Base-by-base conservation (phyloP, 306 rosid species). In the Citrullus mucosospermus region DNA sequence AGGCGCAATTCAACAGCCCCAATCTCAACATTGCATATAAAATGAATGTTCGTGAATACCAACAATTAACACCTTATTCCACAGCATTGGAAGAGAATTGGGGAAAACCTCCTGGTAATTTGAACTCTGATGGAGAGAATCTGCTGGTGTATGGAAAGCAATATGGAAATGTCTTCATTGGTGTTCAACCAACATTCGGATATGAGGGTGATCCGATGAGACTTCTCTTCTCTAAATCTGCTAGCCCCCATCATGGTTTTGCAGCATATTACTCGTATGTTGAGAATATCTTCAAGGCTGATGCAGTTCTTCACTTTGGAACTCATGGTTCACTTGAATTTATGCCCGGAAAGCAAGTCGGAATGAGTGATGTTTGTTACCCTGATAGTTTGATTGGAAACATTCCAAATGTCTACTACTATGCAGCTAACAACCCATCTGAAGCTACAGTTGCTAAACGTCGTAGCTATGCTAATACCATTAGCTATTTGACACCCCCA, bases 371-470 rank as follows among this genome's bases (percentile, higher is more conserved):
- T 81, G 99, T 75, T 7, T 96, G 99, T 50, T 96, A 78, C 82
- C 99, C 98, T 0, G 99, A 96, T 85, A 92, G 97, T 84, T 89
- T 96, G 74, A 96, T 96, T 38, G 99, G 98, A 56, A 92, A 92
- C 82, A 90, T 96, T 68, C 99, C 99, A 44, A 96, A 96, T 79
- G 83, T 96, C 32, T 96, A 96, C 83, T 96, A 92, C 82, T 96
- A 96, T 79, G 98, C 97, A 48, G 99, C 98, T 51, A 96, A 96
- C 78, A 96, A 96, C 67, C 99, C 99, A 38, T 96, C 99, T 0
- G 99, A 96, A 82, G 99, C 99, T 67, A 96, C 99, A 36, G 91
- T 96, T 76, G 99, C 99, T n/a, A 96, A 96, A 76, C 97, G 99
- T 62, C 73, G 98, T 69, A 96, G 99, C 85, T 96, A 96, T 73